Base-by-base conservation (phyloP, 495 filamentous ascomycete species). In the Umbilicaria muhlenbergii region DNA sequence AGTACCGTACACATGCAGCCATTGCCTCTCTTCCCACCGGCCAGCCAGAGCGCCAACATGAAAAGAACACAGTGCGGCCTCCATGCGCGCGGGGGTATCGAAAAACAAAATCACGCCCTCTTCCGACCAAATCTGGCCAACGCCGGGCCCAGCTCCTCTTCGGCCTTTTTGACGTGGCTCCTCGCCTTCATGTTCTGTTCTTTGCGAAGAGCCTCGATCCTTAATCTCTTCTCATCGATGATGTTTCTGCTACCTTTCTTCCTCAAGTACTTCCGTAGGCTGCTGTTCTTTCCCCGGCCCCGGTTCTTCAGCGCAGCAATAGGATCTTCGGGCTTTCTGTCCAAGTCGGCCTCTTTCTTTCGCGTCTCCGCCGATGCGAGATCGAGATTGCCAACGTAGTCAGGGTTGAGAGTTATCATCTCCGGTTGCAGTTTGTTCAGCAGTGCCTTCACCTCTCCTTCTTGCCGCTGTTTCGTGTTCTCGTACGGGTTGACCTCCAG, bases 401-500 rank as follows among this genome's bases (percentile, higher is more conserved):
- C 81, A 35, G 91, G 92, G 48, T 96, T 78, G 2, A 96, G 65
- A 10, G 85, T 83, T 39, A 98, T 98, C 89, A 95, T 98, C 54
- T 93, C 91, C 11, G 91, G 89, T 53, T 88, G 79, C 34, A 98
- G 67, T 67, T 98, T 98, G 67, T 87, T 86, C 46, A 98, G 74
- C 51, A 98, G 69, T 6, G 71, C 68, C 59, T 79, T 81, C 48
- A 98, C 86, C 57, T 98, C 91, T n/a, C 69, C 73, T 59, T 98
- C 91, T 60, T 89, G 87, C 53, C 89, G 74, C 65, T 95, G 85
- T 58, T 92, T 89, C 44, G 72, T 75, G 46, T 80, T 94, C 62
- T 96, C 92, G 71, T 91, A 95, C n/a, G 92, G 91, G 64, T 98
- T 98, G 43, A 78, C 67, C 59, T 96, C 92, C 11, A 93, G 68